Evolutionary conservation across 768 basidiomycete species (phyloP).

Genomic region (Phylloporus arenicola): DNA sequence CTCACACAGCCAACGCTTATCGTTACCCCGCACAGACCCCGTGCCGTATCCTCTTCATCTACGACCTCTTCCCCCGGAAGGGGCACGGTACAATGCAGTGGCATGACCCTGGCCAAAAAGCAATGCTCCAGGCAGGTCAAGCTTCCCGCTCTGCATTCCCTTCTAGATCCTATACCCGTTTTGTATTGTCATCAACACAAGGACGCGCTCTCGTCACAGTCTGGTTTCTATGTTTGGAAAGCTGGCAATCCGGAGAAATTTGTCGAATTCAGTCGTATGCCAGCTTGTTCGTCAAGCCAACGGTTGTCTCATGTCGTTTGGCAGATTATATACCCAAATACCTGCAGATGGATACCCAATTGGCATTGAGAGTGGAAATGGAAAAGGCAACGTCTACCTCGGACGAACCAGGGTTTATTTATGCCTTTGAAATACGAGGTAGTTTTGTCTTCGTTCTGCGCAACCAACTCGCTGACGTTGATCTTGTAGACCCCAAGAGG

Average conservation of each 20-base stretch:
- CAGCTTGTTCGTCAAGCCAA: background rate
- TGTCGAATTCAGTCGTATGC: conserved; percentile 55
- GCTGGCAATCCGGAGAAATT: conserved; percentile 36
- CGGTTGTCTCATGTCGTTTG: conserved; percentile 6
- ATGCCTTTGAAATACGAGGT: conserved; percentile 78
- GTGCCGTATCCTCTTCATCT: conserved; percentile 8
- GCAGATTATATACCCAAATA: conserved; percentile 70
- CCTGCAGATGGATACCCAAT: conserved; percentile 54
- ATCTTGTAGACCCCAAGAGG: conserved; percentile 27
- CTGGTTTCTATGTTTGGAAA: conserved; percentile 54
- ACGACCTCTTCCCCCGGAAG: conserved; percentile 1
- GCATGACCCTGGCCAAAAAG: conserved; percentile 58
- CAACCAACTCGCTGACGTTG: background rate
- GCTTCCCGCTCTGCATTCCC: conserved; percentile 26
- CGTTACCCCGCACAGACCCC: conserved; percentile 18
- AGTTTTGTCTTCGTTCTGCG: conserved; percentile 6
- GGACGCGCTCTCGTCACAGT: conserved; percentile 41
- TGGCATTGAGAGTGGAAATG: conserved; percentile 52
- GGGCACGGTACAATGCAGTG: conserved; percentile 48
- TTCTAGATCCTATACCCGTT: conserved; percentile 24
- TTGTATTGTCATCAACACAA: conserved; percentile 64
- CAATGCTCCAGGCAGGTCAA: conserved; percentile 60
- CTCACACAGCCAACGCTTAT: conserved; percentile 10
- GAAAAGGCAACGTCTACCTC: conserved; percentile 45
- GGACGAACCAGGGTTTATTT: conserved; percentile 74